phyloP scores from a whole-genome alignment of 306 rosid genomes.

The Fagus crenata region DNA sequence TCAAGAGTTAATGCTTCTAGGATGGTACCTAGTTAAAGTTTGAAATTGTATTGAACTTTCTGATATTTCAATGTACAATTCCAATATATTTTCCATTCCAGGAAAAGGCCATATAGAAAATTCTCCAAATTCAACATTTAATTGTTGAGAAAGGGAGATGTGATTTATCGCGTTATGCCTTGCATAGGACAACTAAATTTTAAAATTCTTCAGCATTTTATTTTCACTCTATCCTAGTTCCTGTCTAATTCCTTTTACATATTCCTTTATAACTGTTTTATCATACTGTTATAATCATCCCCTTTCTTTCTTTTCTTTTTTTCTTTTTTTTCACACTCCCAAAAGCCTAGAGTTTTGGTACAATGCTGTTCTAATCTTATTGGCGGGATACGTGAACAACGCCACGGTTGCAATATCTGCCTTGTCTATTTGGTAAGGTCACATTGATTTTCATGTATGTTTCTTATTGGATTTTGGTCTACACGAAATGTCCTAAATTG shows the following conservation, averaged over 20 bases:
- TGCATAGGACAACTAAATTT: too few relatives aligned
- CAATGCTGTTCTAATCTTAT: neutral
- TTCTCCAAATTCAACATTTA: too few relatives aligned
- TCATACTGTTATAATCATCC: neutral
- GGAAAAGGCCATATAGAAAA: too few relatives aligned
- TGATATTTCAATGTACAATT: too few relatives aligned
- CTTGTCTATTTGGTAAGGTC: conserved; percentile 3
- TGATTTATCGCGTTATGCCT: too few relatives aligned
- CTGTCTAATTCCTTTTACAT: neutral
- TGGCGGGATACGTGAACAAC: conserved; percentile 1
- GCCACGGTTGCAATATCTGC: conserved; percentile 11
- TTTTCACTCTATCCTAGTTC: too few relatives aligned
- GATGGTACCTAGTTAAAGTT: too few relatives aligned
- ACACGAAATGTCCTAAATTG: neutral
- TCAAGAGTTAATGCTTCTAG: too few relatives aligned
- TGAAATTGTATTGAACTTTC: too few relatives aligned
- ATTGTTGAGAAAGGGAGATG: too few relatives aligned
- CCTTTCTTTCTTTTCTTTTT: neutral
- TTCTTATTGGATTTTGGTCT: neutral
- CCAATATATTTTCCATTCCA: too few relatives aligned
- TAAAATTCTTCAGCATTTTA: too few relatives aligned
- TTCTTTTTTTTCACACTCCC: neutral
- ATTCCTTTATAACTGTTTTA: neutral
- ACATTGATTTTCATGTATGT: neutral
- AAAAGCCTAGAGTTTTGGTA: conserved; percentile 2